Evolutionary conservation across 2,329 filamentous ascomycete genomes (phyloP).

Genomic region (Exserohilum turcica): DNA sequence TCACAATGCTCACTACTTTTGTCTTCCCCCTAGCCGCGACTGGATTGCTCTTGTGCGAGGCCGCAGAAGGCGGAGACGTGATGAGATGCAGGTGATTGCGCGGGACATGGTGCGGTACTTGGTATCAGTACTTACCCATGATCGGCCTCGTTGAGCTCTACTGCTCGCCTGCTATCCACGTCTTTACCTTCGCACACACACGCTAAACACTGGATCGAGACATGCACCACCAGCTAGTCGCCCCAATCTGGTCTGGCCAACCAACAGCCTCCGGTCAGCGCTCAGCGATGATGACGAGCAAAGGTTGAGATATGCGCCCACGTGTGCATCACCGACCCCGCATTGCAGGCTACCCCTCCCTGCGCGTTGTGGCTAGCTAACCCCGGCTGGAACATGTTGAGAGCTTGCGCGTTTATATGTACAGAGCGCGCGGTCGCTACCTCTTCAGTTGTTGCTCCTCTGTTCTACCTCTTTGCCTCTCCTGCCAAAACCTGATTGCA

Average conservation of each 20-base stretch:
- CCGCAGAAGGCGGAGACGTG: background rate
- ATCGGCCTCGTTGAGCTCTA: background rate
- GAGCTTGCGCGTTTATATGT: constrained; percentile 17
- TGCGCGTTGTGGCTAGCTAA: constrained; percentile 24
- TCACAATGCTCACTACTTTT: background rate
- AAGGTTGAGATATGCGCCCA: constrained; percentile 26
- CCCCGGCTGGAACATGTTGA: constrained; percentile 3
- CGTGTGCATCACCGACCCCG: constrained; percentile 34
- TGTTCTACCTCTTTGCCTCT: background rate
- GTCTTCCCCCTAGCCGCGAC: background rate
- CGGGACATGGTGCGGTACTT: background rate
- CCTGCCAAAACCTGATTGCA: background rate
- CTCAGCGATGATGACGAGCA: constrained; percentile 11
- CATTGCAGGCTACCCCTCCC: constrained; percentile 36
- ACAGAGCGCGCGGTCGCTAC: constrained; percentile 7
- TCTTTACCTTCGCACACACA: background rate
- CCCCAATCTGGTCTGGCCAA: constrained; percentile 2
- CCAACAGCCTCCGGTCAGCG: constrained; percentile 10
- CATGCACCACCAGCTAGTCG: constrained; percentile 14
- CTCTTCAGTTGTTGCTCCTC: background rate
- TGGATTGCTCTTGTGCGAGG: background rate
- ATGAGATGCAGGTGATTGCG: too few species aligned
- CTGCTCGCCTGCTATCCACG: background rate
- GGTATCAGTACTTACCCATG: too few species aligned
- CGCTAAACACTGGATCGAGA: constrained; percentile 4